Conservation (phyloP, 164 flowering plant genomes). For the Chimonanthus praecox region DNA sequence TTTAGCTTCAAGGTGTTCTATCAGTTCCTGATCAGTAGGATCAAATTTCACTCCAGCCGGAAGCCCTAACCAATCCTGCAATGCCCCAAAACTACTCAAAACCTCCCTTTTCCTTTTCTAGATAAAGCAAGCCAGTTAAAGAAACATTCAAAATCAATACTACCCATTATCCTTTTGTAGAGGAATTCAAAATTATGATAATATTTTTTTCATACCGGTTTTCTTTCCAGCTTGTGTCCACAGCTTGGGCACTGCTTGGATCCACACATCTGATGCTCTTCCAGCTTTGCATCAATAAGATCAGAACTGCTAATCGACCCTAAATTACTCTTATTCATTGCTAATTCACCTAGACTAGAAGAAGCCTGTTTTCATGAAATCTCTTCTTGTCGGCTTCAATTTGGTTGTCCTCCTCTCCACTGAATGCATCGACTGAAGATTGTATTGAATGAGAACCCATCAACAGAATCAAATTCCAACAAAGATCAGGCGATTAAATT, state of each 20-base stretch:
- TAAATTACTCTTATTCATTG: slow-evolving; percentile 40
- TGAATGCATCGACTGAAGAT: neutral
- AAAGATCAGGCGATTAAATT: neutral
- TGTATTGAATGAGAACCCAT: neutral
- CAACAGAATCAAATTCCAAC: neutral
- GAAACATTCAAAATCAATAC: neutral
- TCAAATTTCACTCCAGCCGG: slow-evolving; percentile 98
- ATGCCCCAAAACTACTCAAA: slow-evolving; percentile 9
- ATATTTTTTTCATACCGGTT: slow-evolving; percentile 55
- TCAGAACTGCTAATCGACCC: slow-evolving; percentile 65
- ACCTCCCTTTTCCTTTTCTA: neutral
- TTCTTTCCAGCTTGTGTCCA: slow-evolving; percentile 84
- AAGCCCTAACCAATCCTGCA: slow-evolving; percentile 71
- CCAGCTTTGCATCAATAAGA: slow-evolving; percentile 94
- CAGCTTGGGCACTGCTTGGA: slow-evolving; percentile 95
- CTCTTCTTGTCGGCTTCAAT: neutral
- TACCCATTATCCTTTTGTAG: neutral
- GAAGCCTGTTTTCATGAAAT: slow-evolving; percentile 1
- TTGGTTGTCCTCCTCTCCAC: neutral
- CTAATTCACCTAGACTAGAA: slow-evolving; percentile 11
- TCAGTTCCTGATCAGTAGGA: slow-evolving; percentile 80
- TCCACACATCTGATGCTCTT: slow-evolving; percentile 89
- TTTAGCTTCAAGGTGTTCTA: slow-evolving; percentile 82
- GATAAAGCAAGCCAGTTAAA: neutral
- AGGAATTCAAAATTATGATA: neutral